These are phyloP conservation scores for Theileria luwenshuni DNA, from an alignment of 169 alveolate genomes.

Conservation along the genomic window DNA sequence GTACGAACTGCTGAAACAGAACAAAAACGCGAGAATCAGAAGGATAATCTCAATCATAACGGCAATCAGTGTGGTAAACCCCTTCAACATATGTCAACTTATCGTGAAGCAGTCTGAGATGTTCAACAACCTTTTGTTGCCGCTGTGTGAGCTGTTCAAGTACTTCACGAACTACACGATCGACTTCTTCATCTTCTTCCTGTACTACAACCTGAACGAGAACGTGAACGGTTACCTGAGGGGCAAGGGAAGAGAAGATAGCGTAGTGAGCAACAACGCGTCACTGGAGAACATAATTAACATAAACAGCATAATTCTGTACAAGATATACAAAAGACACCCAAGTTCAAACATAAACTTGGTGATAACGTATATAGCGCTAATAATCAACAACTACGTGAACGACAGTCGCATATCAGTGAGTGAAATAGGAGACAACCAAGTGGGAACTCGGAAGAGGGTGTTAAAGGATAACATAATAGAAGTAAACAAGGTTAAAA, in stretches of 20 bases:
- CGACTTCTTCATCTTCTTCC: constrained; percentile 49
- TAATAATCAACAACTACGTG: constrained; percentile 19
- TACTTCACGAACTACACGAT: constrained; percentile 43
- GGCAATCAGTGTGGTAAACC: constrained; percentile 59
- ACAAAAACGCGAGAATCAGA: constrained; percentile 54
- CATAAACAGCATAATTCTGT: constrained; percentile 43
- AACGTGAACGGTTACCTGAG: constrained; percentile 10
- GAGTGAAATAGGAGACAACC: not conserved
- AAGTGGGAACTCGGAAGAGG: not conserved
- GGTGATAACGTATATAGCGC: constrained; percentile 6
- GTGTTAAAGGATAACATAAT: not conserved
- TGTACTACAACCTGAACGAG: constrained; percentile 25
- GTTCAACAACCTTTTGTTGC: constrained; percentile 58
- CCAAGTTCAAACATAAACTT: constrained; percentile 35
- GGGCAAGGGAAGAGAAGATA: constrained; percentile 30
- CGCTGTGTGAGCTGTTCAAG: constrained; percentile 59
- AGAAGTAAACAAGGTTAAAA: not conserved
- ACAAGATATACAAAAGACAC: constrained; percentile 54
- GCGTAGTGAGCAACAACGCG: not conserved
- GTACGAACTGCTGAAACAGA: constrained; percentile 18
- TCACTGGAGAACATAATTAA: constrained; percentile 3
- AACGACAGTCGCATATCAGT: not conserved
- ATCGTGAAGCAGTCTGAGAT: constrained; percentile 59
- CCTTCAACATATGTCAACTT: constrained; percentile 41
- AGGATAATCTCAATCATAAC: constrained; percentile 45